Conservation (phyloP, 495 filamentous ascomycete species). For the Penicillium verhagenii region DNA sequence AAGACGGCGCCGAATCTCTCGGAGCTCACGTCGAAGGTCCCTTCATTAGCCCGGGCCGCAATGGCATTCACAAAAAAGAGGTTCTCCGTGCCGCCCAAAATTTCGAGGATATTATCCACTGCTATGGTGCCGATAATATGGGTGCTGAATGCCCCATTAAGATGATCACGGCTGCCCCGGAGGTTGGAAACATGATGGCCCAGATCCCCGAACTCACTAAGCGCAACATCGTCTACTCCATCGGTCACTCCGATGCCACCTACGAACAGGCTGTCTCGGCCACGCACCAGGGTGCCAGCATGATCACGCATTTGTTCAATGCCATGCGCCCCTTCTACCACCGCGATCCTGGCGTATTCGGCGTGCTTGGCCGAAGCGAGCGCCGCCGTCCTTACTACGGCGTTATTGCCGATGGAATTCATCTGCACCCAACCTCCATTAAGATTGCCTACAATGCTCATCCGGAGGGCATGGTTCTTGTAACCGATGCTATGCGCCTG, state of each 20-base stretch:
- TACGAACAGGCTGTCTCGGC: slow-evolving; percentile 70
- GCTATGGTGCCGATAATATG: slow-evolving; percentile 69
- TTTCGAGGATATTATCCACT: slow-evolving; percentile 58
- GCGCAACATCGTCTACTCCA: slow-evolving; percentile 65
- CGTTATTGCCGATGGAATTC: slow-evolving; percentile 62
- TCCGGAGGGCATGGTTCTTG: slow-evolving; percentile 54
- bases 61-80: slow-evolving; percentile 68
- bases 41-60: slow-evolving; percentile 69
- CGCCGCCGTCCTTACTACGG: slow-evolving; percentile 55
- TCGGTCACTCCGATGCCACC: slow-evolving; percentile 80
- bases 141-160: slow-evolving; percentile 48
- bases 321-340: slow-evolving; percentile 85
- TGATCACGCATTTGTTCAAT: slow-evolving; percentile 90
- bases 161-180: slow-evolving; percentile 80
- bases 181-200: slow-evolving; percentile 61
- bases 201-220: slow-evolving; percentile 60
- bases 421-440: slow-evolving; percentile 60
- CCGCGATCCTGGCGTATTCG: slow-evolving; percentile 81
- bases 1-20: slow-evolving; percentile 73
- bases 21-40: slow-evolving; percentile 86
- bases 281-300: slow-evolving; percentile 67
- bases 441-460: slow-evolving; percentile 59
- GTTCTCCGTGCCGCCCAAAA: slow-evolving; percentile 56
- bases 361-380: slow-evolving; percentile 58
- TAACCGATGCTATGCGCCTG: slow-evolving; percentile 62